Conservation (phyloP, 148 eudicot genomes). For the Rhododendron henanense region DNA sequence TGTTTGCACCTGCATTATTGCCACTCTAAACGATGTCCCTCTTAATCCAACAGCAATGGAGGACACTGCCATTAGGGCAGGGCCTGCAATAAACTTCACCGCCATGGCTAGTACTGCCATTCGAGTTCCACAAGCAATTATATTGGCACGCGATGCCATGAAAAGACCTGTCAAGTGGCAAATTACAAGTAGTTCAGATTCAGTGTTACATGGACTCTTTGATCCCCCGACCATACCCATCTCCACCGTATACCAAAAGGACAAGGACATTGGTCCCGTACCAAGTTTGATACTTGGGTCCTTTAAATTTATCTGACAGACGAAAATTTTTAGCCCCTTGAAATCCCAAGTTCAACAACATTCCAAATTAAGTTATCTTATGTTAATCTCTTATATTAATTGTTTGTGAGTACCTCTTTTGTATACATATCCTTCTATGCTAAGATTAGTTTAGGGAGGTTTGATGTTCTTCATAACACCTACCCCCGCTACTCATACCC, state of each 20-base stretch:
- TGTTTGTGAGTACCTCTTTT: neutral
- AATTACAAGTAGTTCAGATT: neutral
- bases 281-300: neutral
- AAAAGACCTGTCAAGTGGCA: conserved; percentile 35
- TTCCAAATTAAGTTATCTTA: neutral
- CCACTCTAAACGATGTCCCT: conserved; percentile 35
- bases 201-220: neutral
- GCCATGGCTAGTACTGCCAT: conserved; percentile 33
- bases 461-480: neutral
- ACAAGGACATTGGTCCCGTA: neutral
- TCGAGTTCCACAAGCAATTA: conserved; percentile 40
- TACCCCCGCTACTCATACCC: neutral
- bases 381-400: neutral
- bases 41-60: conserved; percentile 39
- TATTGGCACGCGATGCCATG: conserved; percentile 43
- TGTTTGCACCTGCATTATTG: conserved; percentile 42
- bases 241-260: neutral
- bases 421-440: neutral
- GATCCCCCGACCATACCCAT: neutral
- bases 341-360: neutral
- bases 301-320: neutral
- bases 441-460: neutral
- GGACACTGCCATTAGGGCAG: conserved; percentile 36
- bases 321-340: neutral
- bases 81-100: conserved; percentile 41